Percentiles rank a stretch among this genome's conserved stretches.
These are phyloP conservation scores for Pseudopyricularia javanii DNA, from an alignment of 2,329 filamentous ascomycete species.

Conservation along the genomic window DNA sequence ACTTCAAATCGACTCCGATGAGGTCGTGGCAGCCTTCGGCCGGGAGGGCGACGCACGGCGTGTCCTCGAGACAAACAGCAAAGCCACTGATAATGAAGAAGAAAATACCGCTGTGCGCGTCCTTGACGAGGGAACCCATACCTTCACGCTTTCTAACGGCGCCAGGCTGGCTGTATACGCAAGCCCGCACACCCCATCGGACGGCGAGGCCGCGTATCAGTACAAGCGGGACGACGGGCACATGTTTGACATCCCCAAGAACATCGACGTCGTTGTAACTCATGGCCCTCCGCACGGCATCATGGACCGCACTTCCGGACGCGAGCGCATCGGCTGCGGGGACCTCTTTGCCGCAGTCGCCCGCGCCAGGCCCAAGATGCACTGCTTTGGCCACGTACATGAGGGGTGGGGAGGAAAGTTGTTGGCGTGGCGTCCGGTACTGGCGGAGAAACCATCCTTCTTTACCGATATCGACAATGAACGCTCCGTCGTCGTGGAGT, in stretches of 20 bases:
- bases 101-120: constrained; percentile 21
- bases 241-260: constrained; percentile 28
- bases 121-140: constrained; percentile 36
- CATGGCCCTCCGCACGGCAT: constrained; percentile 42
- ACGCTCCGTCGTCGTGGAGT: constrained; percentile 22
- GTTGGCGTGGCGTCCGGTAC: constrained; percentile 32
- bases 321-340: constrained; percentile 25
- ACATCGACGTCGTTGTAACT: constrained; percentile 36
- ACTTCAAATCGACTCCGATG: constrained; percentile 6
- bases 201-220: constrained; percentile 27
- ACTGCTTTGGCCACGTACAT: constrained; percentile 50
- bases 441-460: constrained; percentile 21
- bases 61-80: constrained; percentile 10
- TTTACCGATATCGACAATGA: constrained; percentile 35
- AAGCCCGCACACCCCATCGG: constrained; percentile 37
- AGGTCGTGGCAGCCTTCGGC: constrained; percentile 6
- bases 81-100: too few relatives aligned
- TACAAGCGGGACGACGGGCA: constrained; percentile 26
- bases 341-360: constrained; percentile 32
- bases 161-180: constrained; percentile 35
- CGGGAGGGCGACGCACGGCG: background rate
- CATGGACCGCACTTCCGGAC: constrained; percentile 26
- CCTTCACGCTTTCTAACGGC: constrained; percentile 35
- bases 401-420: constrained; percentile 44
- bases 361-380: constrained; percentile 28